Percentiles rank a stretch among this genome's conserved stretches.
phyloP scores from a whole-genome alignment of 306 rosid genomes.

The Lathyrus tuberosus region DNA sequence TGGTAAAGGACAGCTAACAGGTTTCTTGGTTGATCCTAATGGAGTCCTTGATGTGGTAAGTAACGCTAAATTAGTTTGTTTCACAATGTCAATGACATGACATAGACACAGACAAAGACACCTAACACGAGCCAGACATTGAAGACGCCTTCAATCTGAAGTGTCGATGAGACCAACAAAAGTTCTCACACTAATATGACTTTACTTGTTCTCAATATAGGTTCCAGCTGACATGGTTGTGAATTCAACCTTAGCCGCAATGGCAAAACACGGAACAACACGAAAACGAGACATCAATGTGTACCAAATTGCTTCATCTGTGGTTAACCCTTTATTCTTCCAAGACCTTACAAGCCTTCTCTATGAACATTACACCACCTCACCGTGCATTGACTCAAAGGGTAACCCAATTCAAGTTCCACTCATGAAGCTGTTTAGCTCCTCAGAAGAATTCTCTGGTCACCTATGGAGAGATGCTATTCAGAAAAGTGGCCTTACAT shows the following conservation, averaged over 20 bases:
- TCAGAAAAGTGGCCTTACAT: conserved; percentile 56
- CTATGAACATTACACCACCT: conserved; percentile 69
- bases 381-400: conserved; percentile 69
- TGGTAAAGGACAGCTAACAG: conserved; percentile 91
- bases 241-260: conserved; percentile 88
- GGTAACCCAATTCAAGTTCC: conserved; percentile 84
- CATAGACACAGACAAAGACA: too few relatives aligned
- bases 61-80: conserved; percentile 16
- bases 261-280: conserved; percentile 75
- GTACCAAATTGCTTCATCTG: conserved; percentile 92
- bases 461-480: conserved; percentile 80
- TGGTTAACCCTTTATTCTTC: conserved; percentile 71
- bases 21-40: conserved; percentile 84
- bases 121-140: not conserved
- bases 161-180: not conserved
- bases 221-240: conserved; percentile 98
- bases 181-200: not conserved
- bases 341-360: conserved; percentile 64
- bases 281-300: conserved; percentile 68
- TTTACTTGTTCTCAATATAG: conserved; percentile 45
- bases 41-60: conserved; percentile 91
- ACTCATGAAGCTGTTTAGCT: conserved; percentile 76
- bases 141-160: not conserved
- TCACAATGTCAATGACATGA: not conserved
- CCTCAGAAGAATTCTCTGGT: conserved; percentile 77